Evolutionary conservation across 2,329 filamentous ascomycete species (phyloP), one percentile per base, ranked within the genome.

Genomic region (Eurotiales sp.): DNA sequence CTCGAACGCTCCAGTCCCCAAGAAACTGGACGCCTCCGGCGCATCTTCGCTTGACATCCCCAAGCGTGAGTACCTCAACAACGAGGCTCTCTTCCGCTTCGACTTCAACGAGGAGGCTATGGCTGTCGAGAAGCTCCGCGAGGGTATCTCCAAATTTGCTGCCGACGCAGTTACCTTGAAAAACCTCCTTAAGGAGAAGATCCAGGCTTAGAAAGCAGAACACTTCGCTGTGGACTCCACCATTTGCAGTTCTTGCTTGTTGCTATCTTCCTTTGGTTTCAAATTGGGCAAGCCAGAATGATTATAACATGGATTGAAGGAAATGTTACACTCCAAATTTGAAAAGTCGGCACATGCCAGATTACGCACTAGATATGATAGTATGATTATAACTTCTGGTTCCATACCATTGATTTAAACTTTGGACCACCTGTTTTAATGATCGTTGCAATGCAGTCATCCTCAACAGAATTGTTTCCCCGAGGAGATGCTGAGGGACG

Each of bases 31-130:
- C 65, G 78, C 90, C 46, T 69, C 81, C 43, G 68, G 71, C 53
- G 90, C 91, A 55, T 55, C 73, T 60, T 71, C 76, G 52, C 82
- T 93, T 60, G 75, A 93, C 75, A 82, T 99, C 61, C 77, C 87
- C 79, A 95, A 90, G 88, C 88, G 88, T 81, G 78, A 78, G 53
- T 99, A 96, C 83, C 86, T 99, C 75, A 83, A 86, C 70, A 80
- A 93, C 75, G 93, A 99, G 83, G 66, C 90, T 49, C 68, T 76
- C 45, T 99, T 97, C 91, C 90, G 93, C 73, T 99, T 96, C 81
- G 88, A 91, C 77, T 96, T 99, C 85, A 99, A 99, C 83, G 93
- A 99, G 83, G 90, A 99, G 69, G 87, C 92, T 74, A 99, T 99
- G 93, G 93, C 89, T 58, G 90, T 95, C 61, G 91, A 97, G 86